Percentiles rank a stretch among this genome's conserved stretches.
These are phyloP conservation scores for Saprolegnia diclina DNA, from an alignment of 352 stramenopile species.

Conservation along the genomic window DNA sequence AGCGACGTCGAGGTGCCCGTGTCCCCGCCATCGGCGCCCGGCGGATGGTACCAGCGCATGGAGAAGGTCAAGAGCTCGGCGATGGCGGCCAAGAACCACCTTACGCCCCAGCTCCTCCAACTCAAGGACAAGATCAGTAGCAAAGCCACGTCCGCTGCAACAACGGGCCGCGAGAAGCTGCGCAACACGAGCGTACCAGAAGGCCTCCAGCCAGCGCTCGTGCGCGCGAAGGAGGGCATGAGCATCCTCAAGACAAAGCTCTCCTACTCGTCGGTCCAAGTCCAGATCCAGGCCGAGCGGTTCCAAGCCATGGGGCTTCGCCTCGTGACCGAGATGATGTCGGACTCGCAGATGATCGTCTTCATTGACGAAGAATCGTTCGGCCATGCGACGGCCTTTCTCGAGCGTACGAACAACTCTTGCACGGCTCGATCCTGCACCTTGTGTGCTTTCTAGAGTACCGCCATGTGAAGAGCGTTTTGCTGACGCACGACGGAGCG, in stretches of 20 bases:
- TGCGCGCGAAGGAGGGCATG: conserved; percentile 55
- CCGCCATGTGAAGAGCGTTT: conserved; percentile 38
- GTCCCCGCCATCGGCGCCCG: background rate
- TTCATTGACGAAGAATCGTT: conserved; percentile 43
- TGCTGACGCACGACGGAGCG: conserved; percentile 20
- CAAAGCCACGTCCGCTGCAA: conserved; percentile 37
- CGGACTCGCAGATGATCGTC: conserved; percentile 54
- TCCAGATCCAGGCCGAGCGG: conserved; percentile 51
- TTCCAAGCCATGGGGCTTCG: conserved; percentile 70
- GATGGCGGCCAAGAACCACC: conserved; percentile 42
- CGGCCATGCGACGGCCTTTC: conserved; percentile 43
- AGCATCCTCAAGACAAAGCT: conserved; percentile 45
- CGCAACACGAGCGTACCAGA: conserved; percentile 27
- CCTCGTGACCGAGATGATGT: conserved; percentile 64
- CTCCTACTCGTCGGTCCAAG: background rate
- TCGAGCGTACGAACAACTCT: conserved; percentile 30
- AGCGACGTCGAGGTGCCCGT: background rate
- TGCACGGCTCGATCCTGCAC: no score
- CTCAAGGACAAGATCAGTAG: conserved; percentile 56
- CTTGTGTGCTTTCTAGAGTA: background rate
- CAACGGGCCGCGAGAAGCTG: conserved; percentile 31
- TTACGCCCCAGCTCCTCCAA: conserved; percentile 43
- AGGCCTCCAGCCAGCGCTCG: conserved; percentile 45
- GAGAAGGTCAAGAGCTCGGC: conserved; percentile 27
- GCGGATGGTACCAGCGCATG: conserved; percentile 8